phyloP scores from a whole-genome alignment of 768 basidiomycete species.

The Peribolospora baueri region DNA sequence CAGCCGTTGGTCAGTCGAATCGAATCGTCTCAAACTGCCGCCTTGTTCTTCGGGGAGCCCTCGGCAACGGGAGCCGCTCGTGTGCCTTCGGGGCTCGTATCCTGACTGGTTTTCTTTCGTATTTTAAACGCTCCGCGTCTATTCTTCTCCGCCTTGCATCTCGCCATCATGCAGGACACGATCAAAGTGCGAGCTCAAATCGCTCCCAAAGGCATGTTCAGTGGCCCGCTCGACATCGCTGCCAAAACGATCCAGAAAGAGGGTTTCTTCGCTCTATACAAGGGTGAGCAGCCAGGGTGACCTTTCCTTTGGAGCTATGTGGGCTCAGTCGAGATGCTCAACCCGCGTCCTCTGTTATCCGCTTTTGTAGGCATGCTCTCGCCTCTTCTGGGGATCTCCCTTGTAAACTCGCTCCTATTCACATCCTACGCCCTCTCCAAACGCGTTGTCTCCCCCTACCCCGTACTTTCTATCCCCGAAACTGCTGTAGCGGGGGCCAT shows the following conservation, averaged over 20 bases:
- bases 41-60: neutral
- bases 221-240: constrained; percentile 81
- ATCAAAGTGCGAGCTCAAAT: constrained; percentile 22
- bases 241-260: constrained; percentile 56
- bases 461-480: constrained; percentile 51
- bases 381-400: constrained; percentile 75
- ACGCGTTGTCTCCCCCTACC: constrained; percentile 67
- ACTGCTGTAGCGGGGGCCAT: constrained; percentile 66
- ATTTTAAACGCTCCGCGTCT: neutral
- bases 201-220: constrained; percentile 27
- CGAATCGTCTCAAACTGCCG: neutral
- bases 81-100: neutral
- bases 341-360: neutral
- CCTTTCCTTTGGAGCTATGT: neutral
- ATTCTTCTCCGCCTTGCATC: neutral
- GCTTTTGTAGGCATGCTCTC: constrained; percentile 49
- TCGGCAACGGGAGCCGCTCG: neutral
- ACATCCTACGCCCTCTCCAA: constrained; percentile 64
- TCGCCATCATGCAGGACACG: constrained; percentile 8
- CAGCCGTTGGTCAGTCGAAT: constrained; percentile 53
- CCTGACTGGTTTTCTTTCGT: too few relatives aligned
- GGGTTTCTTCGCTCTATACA: constrained; percentile 80
- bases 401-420: constrained; percentile 87
- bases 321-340: neutral
- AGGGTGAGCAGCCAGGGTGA: constrained; percentile 31